phyloP scores from a whole-genome alignment of 2,329 filamentous ascomycete species.

The Teratosphaeriaceae sp. region DNA sequence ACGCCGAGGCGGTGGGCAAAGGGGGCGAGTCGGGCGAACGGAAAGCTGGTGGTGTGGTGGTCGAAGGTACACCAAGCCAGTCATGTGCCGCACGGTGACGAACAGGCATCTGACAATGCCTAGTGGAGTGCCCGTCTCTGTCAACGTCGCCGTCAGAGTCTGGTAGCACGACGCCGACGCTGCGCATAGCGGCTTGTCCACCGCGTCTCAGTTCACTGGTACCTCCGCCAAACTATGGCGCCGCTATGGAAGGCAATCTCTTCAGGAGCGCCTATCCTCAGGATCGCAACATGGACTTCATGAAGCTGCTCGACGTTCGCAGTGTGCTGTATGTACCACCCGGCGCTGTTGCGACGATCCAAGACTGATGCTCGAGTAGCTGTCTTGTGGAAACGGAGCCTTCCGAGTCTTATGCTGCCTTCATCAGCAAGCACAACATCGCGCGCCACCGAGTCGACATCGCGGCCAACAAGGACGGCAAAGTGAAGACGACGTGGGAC shows the following conservation, averaged over 20 bases:
- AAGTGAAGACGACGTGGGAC: conserved; percentile 53
- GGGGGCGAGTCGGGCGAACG: too few relatives aligned
- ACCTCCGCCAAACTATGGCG: conserved; percentile 68
- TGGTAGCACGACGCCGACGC: conserved; percentile 14
- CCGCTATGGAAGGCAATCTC: conserved; percentile 63
- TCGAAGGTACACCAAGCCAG: conserved; percentile 4
- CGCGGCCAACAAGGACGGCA: conserved; percentile 75
- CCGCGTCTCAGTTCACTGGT: conserved; percentile 32
- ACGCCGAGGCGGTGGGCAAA: not conserved
- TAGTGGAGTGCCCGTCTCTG: conserved; percentile 14
- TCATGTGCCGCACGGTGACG: not conserved
- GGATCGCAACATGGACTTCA: conserved; percentile 61
- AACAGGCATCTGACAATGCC: conserved; percentile 1
- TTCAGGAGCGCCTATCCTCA: conserved; percentile 79
- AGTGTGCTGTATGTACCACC: conserved; percentile 61
- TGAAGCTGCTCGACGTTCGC: conserved; percentile 63
- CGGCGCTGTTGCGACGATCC: not conserved
- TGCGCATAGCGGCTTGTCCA: conserved; percentile 19
- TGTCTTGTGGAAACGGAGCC: conserved; percentile 45
- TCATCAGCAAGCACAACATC: conserved; percentile 62
- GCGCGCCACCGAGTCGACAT: conserved; percentile 69
- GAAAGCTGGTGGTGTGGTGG: conserved; percentile 5
- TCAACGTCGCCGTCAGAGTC: conserved; percentile 21
- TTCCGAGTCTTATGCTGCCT: conserved; percentile 46
- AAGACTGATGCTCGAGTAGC: conserved; percentile 22